These are phyloP conservation scores for Hypsizygus marmoreus DNA, from an alignment of 768 basidiomycete genomes.

Conservation along the genomic window DNA sequence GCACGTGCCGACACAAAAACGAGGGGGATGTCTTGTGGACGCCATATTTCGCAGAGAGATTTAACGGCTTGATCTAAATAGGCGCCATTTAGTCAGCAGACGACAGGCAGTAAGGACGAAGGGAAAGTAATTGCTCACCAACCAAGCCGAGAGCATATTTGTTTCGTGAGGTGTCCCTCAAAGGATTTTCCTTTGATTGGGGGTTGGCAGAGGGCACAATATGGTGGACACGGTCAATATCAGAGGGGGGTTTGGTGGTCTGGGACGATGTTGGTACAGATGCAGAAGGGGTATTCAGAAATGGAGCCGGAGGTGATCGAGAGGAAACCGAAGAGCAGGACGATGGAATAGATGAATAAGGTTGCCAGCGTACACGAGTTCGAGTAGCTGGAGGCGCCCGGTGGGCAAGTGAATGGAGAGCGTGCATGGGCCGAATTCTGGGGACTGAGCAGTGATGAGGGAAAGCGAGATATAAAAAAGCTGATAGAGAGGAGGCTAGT, in stretches of 20 bases:
- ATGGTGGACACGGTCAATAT: slow-evolving; percentile 31
- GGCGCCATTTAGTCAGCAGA: slow-evolving; percentile 17
- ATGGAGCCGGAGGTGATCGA: slow-evolving; percentile 41
- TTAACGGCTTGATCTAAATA: slow-evolving; percentile 75
- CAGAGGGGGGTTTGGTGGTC: slow-evolving; percentile 31
- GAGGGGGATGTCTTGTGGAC: slow-evolving; percentile 68
- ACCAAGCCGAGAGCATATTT: slow-evolving; percentile 71
- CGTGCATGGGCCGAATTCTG: slow-evolving; percentile 38
- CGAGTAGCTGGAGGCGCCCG: slow-evolving; percentile 70
- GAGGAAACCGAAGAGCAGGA: slow-evolving; percentile 39
- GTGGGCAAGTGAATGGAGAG: slow-evolving; percentile 60
- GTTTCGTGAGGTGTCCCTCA: slow-evolving; percentile 49
- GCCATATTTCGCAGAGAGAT: slow-evolving; percentile 80
- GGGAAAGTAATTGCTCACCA: slow-evolving; percentile 48
- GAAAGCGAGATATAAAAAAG: slow-evolving; percentile 26
- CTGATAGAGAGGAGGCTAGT: slow-evolving; percentile 25
- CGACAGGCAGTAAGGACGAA: slow-evolving; percentile 8
- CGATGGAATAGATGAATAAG: slow-evolving; percentile 55
- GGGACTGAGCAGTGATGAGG: slow-evolving; percentile 31
- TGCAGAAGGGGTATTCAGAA: slow-evolving; percentile 61
- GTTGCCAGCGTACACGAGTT: slow-evolving; percentile 78
- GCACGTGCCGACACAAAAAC: slow-evolving; percentile 43
- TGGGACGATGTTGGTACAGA: slow-evolving; percentile 52
- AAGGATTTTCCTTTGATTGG: slow-evolving; percentile 32
- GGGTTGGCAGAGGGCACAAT: slow-evolving; percentile 22